Evolutionary conservation across 441 rosid genomes (phyloP).

Genomic region (Breynia disticha): DNA sequence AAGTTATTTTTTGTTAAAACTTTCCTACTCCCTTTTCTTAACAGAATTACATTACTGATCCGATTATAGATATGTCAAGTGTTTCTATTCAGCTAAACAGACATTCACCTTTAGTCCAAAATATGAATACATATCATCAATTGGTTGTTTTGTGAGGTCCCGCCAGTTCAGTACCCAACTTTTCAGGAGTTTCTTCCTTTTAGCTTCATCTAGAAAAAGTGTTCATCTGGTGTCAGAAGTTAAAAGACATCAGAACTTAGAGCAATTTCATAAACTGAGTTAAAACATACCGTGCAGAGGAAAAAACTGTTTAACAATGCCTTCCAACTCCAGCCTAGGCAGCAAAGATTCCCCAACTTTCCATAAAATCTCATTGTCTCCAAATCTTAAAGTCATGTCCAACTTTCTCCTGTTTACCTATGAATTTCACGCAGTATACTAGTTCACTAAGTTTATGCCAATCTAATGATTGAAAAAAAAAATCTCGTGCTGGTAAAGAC

Average conservation of each 20-base stretch:
- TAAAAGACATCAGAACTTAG: slow-evolving; percentile 9
- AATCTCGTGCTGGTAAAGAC: not conserved
- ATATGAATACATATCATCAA: slow-evolving; percentile 77
- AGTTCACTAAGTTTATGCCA: slow-evolving; percentile 2
- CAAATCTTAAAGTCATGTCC: slow-evolving; percentile 32
- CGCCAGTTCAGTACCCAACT: slow-evolving; percentile 78
- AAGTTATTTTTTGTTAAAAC: too few relatives aligned
- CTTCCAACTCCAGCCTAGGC: slow-evolving; percentile 51
- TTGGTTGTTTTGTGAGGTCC: slow-evolving; percentile 64
- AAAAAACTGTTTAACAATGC: slow-evolving; percentile 61
- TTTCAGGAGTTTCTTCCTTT: slow-evolving; percentile 64
- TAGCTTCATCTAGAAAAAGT: slow-evolving; percentile 46
- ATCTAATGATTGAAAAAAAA: slow-evolving; percentile 4
- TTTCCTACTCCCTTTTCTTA: too few relatives aligned
- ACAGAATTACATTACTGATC: slow-evolving; percentile 16
- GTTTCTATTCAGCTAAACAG: slow-evolving; percentile 1
- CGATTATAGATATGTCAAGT: slow-evolving; percentile 3
- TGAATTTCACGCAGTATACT: slow-evolving; percentile 9
- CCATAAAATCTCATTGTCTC: slow-evolving; percentile 47
- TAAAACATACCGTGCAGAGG: slow-evolving; percentile 64
- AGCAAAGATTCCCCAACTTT: slow-evolving; percentile 61
- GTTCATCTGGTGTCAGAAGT: slow-evolving; percentile 15
- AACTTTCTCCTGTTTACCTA: slow-evolving; percentile 47
- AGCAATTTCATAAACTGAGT: slow-evolving; percentile 10
- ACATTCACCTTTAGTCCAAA: slow-evolving; percentile 67